Base-by-base conservation (phyloP, 768 basidiomycete species). In the Tylopilus subfusipes region DNA sequence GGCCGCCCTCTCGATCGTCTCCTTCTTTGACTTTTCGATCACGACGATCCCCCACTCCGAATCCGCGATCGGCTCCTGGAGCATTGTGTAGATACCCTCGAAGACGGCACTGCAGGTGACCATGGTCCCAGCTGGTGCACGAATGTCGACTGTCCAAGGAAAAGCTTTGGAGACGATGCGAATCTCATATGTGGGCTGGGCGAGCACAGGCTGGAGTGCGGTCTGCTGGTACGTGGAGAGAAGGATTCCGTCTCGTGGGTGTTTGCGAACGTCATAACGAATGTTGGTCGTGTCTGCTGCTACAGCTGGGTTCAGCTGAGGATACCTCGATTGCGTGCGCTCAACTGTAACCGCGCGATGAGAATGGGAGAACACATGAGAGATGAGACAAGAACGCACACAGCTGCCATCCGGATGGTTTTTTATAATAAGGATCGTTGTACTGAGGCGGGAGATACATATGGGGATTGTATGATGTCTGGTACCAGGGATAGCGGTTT, bases 1-100 rank as follows among this genome's bases (percentile, higher is more conserved):
- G 49, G 75, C 77, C 2, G 83, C 77, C 48, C 70, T 76, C 61
- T 82, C 77, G 16, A 85, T 74, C 19, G 59, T 57, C 57, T 78
- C 78, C 50, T 67, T 72, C 55, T 63, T 65, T 53, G 75, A 73
- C 66, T 75, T 75, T 42, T 82, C 77, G 25, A 52, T 63, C 6
- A 76, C 63, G 18, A 81, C 71, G 43, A 83, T 68, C 0, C 82
- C 84, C 85, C 86, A 88, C 61, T 88, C 87, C 4, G 84, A 84
- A 54, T 88, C 84, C 2, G 57, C 76, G 19, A 89, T 72, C 8
- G 75, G 76, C 45, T 79, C 71, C 47, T 86, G 81, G 25, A 89
- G 70, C 44, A 66, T 61, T 6, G 68, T 58, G 53, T 81, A 71
- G 19, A 88, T 36, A 4, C 75, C 80, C 29, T 81, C 78, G 74